Evolutionary conservation across 108 stramenopile species (phyloP), one percentile per base, ranked within the genome.

Genomic region (Skeletonema tropicum): DNA sequence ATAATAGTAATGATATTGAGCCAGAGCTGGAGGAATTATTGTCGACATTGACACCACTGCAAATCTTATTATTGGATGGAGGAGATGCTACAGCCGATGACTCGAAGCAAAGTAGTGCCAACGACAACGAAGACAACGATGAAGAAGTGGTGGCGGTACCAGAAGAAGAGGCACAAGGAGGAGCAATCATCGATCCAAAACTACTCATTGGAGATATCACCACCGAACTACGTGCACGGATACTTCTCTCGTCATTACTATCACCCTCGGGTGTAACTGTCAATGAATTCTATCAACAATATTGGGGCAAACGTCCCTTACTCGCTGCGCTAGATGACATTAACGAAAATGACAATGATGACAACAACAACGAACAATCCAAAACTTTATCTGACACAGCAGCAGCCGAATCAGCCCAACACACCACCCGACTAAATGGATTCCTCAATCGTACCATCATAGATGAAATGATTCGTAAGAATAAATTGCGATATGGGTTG

Each of bases 301-400:
- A 97, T 73, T 97, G 86, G 88, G 96, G 96, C 64, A 88, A 94
- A 67, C 84, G 89, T 70, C 95, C 97, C n/a, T 70, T 98, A 11
- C 55, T 88, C 19, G 84, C 88, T 25, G 58, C 78, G 21, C 42
- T 75, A 5, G 79, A 84, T 55, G 42, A 39, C 17, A 58, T 26
- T 30, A 35, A 52, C 1, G 76, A 64, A n/a, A 63, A 66, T 3
- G 60, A 66, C 3, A 17, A 42, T 1, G 59, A 64, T 29, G 73
- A 71, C n/a, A n/a, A 1, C 45, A n/a, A 61, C 14, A 0, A 39
- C 6, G 60, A 36, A 62, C 8, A 19, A n/a, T n/a, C n/a, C 23
- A 55, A 2, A 9, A 21, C 23, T 1, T 25, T 55, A 6, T 17
- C 58, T 6, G 4, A 33, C 3, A 30, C 49, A 8, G 32, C 55